Evolutionary conservation across 139 green algal genomes (phyloP), one percentile per base, ranked within the genome.

Genomic region (Parachlorella kessleri): DNA sequence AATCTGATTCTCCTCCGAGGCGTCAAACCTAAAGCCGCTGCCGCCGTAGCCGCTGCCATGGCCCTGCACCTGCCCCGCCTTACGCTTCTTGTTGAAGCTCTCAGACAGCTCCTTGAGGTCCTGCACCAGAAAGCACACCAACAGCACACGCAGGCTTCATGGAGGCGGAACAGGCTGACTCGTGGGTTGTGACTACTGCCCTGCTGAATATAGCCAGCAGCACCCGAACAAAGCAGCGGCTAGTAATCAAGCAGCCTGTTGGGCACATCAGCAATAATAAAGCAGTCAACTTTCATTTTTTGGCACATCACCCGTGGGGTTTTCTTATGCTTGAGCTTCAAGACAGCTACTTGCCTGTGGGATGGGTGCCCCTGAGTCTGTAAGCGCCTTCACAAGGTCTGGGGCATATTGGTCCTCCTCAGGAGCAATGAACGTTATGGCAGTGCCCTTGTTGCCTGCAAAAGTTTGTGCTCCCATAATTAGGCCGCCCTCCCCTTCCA

Each of bases 11-110:
- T 98, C 95, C 85, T 99, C 96, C 30, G 83, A 74, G n/a, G 86
- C 75, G 85, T 98, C 86, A 76, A 99, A 99, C 87, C 98, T 98
- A 89, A 97, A 99, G 39, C 96, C 96, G 32, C 77, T 91, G 65
- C 96, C 96, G 64, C 96, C 96, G 79, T 94, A 99, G 28, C 96
- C 96, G 55, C 80, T 93, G 59, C 91, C 90, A 66, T 98, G 93
- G 30, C 76, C 91, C 66, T 92, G 73, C 24, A 88, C 94, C 42
- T 90, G 73, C 2, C 95, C 95, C 32, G 88, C 84, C 81, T 95
- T 95, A 68, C 88, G 78, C 89, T 98, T 98, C 30, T 64, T 80
- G 41, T 82, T 70, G 81, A 98, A 98, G 0, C 35, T 48, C 4
- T 97, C 90, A 0, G 93, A 91, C 78, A 99, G 83, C 4, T 73